Evolutionary conservation across 1,284 basidiomycete species (phyloP).

Genomic region (Trichosporon sp.): DNA sequence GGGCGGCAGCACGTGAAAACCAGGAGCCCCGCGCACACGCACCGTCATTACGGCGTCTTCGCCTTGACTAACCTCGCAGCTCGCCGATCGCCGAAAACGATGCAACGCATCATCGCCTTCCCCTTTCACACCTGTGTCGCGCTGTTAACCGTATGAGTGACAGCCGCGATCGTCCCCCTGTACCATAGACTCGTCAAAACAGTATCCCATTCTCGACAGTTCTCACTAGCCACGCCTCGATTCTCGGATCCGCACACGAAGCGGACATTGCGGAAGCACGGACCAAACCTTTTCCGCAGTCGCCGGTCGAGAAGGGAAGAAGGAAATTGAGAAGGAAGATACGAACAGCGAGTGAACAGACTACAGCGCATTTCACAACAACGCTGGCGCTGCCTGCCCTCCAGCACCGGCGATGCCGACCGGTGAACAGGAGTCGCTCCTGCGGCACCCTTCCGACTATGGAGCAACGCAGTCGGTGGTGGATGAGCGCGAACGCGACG

Average conservation of each 20-base stretch:
- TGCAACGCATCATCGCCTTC: neutral
- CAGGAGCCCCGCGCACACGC: neutral
- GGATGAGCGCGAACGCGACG: neutral
- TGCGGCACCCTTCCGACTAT: neutral
- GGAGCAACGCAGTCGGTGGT: neutral
- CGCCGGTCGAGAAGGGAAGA: too few species aligned
- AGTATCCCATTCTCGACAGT: neutral
- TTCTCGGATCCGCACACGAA: neutral
- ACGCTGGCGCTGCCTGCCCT: neutral
- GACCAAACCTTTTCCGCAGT: too few species aligned
- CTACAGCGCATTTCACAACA: neutral
- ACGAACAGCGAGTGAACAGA: neutral
- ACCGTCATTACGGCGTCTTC: conserved; percentile 1
- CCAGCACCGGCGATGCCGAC: neutral
- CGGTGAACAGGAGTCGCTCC: neutral
- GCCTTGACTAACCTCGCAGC: neutral
- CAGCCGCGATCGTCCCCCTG: neutral
- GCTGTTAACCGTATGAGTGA: neutral
- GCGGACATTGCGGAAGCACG: too few species aligned
- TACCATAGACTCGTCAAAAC: neutral
- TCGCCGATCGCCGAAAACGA: neutral
- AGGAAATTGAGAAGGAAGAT: neutral
- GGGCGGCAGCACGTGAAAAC: neutral
- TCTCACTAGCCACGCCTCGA: neutral
- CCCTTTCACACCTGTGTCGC: neutral